A percentile compares a stretch with the other conserved stretches of the same genome.
phyloP scores from a whole-genome alignment of 2,329 filamentous ascomycete species.

The Xylaria sp. region DNA sequence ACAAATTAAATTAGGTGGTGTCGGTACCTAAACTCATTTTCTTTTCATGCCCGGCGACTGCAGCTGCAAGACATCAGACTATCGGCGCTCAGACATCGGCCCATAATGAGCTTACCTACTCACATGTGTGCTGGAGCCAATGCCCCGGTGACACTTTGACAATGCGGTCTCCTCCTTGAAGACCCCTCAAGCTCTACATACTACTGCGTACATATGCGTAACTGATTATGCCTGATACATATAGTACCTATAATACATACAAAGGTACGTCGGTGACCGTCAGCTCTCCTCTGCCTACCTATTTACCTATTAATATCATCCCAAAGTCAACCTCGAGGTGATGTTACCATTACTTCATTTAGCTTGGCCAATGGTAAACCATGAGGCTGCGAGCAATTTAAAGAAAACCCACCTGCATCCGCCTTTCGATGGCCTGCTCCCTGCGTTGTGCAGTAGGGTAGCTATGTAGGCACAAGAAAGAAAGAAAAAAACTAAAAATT shows the following conservation, averaged over 20 bases:
- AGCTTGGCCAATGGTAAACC: neutral
- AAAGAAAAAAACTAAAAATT: slow-evolving; percentile 12
- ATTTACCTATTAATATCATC: slow-evolving; percentile 7
- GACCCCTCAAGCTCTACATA: neutral
- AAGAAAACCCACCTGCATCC: neutral
- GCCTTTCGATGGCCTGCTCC: slow-evolving; percentile 6
- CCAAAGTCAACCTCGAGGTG: neutral
- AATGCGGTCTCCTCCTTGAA: neutral
- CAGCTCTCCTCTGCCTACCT: no score
- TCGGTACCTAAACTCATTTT: slow-evolving; percentile 9
- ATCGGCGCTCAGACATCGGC: slow-evolving; percentile 7
- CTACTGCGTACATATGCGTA: no score
- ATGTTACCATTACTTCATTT: neutral
- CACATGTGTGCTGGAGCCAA: slow-evolving; percentile 7
- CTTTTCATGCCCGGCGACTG: slow-evolving; percentile 11
- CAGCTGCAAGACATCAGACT: slow-evolving; percentile 18
- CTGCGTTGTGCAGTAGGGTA: slow-evolving; percentile 26
- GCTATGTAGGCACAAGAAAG: neutral
- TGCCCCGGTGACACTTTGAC: neutral
- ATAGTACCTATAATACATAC: no score
- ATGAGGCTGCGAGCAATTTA: slow-evolving; percentile 11
- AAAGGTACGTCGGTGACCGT: no score
- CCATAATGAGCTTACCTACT: slow-evolving; percentile 10
- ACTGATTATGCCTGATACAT: no score
- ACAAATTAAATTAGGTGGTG: neutral